Evolutionary conservation across 169 alveolate species (phyloP).

Genomic region (Plasmodium gaboni): DNA sequence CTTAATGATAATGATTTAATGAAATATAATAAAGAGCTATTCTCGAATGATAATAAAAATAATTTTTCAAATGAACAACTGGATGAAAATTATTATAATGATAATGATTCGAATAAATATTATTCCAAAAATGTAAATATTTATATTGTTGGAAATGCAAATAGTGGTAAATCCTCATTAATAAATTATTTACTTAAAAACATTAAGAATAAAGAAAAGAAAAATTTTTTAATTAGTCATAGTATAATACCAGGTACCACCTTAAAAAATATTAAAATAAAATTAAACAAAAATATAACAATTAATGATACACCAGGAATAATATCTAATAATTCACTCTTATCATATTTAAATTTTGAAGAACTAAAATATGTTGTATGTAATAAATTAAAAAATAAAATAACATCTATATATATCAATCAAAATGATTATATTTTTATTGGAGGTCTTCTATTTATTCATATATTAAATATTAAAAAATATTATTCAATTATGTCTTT

Average conservation of each 20-base stretch:
- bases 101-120: not conserved
- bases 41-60: not conserved
- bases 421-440: slow-evolving; percentile 72
- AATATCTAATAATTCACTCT: slow-evolving; percentile 78
- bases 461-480: slow-evolving; percentile 59
- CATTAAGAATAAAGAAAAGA: slow-evolving; percentile 13
- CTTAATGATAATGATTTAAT: not conserved
- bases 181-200: slow-evolving; percentile 53
- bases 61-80: not conserved
- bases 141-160: slow-evolving; percentile 73
- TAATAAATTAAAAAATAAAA: slow-evolving; percentile 58
- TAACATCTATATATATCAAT: slow-evolving; percentile 54
- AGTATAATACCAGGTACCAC: slow-evolving; percentile 88
- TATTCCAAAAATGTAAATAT: slow-evolving; percentile 28
- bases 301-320: slow-evolving; percentile 88
- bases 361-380: slow-evolving; percentile 78
- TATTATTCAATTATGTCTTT: slow-evolving; percentile 55
- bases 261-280: slow-evolving; percentile 78
- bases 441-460: slow-evolving; percentile 65
- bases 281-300: slow-evolving; percentile 77
- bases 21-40: not conserved
- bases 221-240: slow-evolving; percentile 52
- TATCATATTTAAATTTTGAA: slow-evolving; percentile 77
- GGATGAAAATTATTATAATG: not conserved
- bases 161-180: slow-evolving; percentile 53